phyloP scores from a whole-genome alignment of 192 early-diverging fungal species.

The Podila verticillata region DNA sequence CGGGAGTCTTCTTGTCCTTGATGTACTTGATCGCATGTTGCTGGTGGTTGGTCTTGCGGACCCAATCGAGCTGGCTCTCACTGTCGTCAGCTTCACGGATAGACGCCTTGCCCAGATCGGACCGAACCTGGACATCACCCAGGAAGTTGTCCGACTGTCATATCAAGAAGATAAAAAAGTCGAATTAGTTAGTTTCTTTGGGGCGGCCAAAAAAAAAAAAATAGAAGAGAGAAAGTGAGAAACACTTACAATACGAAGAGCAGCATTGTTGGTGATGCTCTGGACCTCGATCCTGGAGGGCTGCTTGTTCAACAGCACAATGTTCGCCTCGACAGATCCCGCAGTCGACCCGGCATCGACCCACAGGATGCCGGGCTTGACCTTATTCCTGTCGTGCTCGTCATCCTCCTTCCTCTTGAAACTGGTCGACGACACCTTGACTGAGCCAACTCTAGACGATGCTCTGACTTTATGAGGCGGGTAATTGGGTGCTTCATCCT shows the following conservation, averaged over 20 bases:
- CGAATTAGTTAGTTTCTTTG: background rate
- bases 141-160: background rate
- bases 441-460: background rate
- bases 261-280: background rate
- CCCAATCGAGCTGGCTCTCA: background rate
- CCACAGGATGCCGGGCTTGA: background rate
- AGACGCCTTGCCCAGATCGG: background rate
- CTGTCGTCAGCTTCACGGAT: background rate
- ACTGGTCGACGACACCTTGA: conserved; percentile 1
- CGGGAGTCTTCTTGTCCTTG: background rate
- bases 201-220: no score
- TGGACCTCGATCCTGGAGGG: background rate
- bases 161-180: no score
- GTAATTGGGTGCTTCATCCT: conserved; percentile 3
- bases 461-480: background rate
- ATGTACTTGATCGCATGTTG: background rate
- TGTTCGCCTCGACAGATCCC: conserved; percentile 9
- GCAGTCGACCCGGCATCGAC: background rate
- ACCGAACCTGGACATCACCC: background rate
- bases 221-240: no score
- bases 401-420: conserved; percentile 4
- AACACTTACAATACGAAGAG: background rate
- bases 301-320: background rate
- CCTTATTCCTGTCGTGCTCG: background rate
- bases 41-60: background rate